A percentile compares a stretch with the other conserved stretches of the same genome.
phyloP scores from a whole-genome alignment of 2,329 filamentous ascomycete species.

The Talaromyces piceae region DNA sequence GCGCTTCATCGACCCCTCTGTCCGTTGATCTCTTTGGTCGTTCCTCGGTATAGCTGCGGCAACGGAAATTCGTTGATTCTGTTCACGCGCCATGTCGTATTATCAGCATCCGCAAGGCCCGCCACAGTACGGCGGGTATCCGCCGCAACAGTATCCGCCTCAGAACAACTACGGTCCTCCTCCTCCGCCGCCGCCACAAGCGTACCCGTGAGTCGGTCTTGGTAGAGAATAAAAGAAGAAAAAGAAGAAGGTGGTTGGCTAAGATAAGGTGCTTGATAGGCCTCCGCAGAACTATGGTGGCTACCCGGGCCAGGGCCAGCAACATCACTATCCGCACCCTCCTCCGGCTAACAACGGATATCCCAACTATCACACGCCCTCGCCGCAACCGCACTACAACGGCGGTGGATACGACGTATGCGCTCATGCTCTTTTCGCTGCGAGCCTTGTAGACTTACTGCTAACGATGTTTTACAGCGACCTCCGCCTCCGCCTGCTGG shows the following conservation, averaged over 20 bases:
- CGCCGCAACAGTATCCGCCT: constrained; percentile 39
- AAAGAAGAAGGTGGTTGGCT: not conserved
- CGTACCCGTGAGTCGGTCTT: constrained; percentile 31
- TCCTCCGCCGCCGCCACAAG: constrained; percentile 32
- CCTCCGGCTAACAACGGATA: constrained; percentile 33
- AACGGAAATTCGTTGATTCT: not conserved
- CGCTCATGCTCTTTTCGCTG: not conserved
- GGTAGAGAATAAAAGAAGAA: not conserved
- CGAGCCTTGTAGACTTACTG: not conserved
- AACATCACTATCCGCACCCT: constrained; percentile 33
- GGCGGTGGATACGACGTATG: constrained; percentile 32
- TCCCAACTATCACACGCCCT: constrained; percentile 36
- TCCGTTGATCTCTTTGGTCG: no score
- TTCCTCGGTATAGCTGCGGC: not conserved
- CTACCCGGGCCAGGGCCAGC: constrained; percentile 32
- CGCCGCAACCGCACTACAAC: constrained; percentile 28
- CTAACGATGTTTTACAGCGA: constrained; percentile 11
- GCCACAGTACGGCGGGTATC: constrained; percentile 40
- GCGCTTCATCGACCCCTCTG: no score
- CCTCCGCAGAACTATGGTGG: constrained; percentile 31
- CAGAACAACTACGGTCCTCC: constrained; percentile 31
- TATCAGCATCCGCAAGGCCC: constrained; percentile 53
- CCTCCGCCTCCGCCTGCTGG: constrained; percentile 19
- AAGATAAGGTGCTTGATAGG: constrained; percentile 9
- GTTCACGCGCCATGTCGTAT: constrained; percentile 48